Base-by-base conservation (phyloP, 2,329 filamentous ascomycete genomes). In the Amphichorda felina region DNA sequence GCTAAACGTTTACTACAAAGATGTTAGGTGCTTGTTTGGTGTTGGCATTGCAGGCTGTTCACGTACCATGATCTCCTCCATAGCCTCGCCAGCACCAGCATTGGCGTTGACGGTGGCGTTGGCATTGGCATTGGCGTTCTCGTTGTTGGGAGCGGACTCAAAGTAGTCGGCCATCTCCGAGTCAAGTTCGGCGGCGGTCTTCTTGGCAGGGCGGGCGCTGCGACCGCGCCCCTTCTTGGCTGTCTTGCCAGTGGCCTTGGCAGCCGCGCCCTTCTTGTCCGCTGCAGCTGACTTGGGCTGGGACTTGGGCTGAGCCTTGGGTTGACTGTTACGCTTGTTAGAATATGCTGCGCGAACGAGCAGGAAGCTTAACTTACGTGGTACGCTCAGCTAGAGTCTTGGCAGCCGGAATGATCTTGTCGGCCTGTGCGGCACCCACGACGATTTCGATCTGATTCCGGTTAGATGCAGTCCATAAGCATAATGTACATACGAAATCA, bases 121-220 rank as follows among this genome's bases (percentile, higher is more conserved):
- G 42, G 64, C 64, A 21, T 63, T 67, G 35, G 61, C 56, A 41
- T 63, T 61, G 40, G 55, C 60, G 28, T 60, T 62, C 36, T 59
- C 64, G 45, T 65, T 65, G 35, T 57, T 64, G 44, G 61, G 54
- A 24, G 50, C 48, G 40, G 60, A 56, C 28, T 70, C 76, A 55
- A 93, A 96, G 66, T 98, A 98, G 59, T 96, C 91, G 15, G 77
- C 79, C 91, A 98, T 98, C 59, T 98, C 91, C 4, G 85, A 87
- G 57, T 98, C 91, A 18, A 98, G 77, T 64, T 98, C 88, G 56
- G 94, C 89, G 2, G 82, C 78, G 0, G 87, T 94, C 82, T 96
- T 96, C 66, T 93, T 68, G 51, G 78, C 63, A 46, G 81, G 70
- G 49, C 81, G 75, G 44, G 70, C 66, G 50, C 66, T 80, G 46